These are phyloP conservation scores for Colletotrichum noveboracense DNA, from an alignment of 2,329 filamentous ascomycete species.

Conservation along the genomic window DNA sequence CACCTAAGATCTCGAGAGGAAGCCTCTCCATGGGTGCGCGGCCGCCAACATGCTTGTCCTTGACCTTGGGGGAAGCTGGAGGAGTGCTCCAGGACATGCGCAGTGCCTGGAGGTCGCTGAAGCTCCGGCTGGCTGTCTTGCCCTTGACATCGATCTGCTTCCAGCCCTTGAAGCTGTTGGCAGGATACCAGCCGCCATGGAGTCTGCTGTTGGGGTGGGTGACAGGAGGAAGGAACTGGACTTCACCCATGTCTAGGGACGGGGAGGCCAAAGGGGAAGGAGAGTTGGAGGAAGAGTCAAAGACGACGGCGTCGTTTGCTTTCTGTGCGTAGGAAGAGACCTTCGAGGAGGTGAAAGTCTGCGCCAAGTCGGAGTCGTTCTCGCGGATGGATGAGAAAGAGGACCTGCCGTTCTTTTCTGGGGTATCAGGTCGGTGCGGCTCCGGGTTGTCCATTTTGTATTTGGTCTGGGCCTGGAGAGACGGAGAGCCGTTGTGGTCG, in stretches of 20 bases:
- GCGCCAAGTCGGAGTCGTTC: conserved; percentile 62
- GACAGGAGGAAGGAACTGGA: conserved; percentile 56
- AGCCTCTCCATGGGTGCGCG: conserved; percentile 68
- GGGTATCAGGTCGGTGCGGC: conserved; percentile 29
- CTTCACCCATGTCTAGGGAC: conserved; percentile 37
- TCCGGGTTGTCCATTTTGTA: conserved; percentile 33
- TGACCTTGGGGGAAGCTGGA: conserved; percentile 31
- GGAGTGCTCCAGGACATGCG: conserved; percentile 59
- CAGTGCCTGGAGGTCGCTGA: conserved; percentile 62
- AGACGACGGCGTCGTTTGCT: conserved; percentile 53
- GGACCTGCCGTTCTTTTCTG: conserved; percentile 48
- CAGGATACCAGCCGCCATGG: conserved; percentile 64
- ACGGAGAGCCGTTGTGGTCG: not conserved
- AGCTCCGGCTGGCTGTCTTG: conserved; percentile 65
- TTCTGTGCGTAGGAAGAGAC: conserved; percentile 60
- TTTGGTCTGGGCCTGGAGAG: not conserved
- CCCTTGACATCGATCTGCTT: conserved; percentile 66
- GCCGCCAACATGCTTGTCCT: conserved; percentile 47
- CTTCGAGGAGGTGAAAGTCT: conserved; percentile 69
- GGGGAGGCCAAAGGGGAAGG: conserved; percentile 31
- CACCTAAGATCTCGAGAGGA: conserved; percentile 75
- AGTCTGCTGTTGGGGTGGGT: conserved; percentile 62
- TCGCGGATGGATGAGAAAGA: conserved; percentile 69
- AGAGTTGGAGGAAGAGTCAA: conserved; percentile 54
- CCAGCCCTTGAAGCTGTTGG: conserved; percentile 65